phyloP scores from a whole-genome alignment of 306 rosid genomes.

The Medicago ruthenica region DNA sequence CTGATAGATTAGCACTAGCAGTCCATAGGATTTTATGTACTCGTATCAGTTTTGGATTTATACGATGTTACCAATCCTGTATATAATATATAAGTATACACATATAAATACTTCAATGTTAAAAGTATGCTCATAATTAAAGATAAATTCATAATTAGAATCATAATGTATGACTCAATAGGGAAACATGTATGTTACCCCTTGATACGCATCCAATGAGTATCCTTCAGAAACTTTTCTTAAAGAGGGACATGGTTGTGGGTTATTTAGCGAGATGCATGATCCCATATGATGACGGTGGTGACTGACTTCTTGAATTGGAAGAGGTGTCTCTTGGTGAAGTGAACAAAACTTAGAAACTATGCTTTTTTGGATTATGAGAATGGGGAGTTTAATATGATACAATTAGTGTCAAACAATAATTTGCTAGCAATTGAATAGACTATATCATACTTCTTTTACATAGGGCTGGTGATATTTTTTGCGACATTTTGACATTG shows the following conservation, averaged over 20 bases:
- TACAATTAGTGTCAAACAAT: background rate
- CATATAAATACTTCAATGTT: background rate
- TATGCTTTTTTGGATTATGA: background rate
- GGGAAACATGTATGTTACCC: background rate
- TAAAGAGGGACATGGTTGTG: background rate
- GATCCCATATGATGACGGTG: background rate
- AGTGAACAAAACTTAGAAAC: background rate
- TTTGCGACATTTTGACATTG: background rate
- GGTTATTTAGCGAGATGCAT: background rate
- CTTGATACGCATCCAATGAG: background rate
- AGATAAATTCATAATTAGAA: background rate
- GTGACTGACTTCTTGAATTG: background rate
- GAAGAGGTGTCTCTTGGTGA: background rate
- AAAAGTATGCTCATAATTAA: background rate
- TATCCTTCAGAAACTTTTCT: background rate
- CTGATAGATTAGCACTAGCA: conserved; percentile 8
- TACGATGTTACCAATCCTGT: background rate
- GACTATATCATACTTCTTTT: background rate
- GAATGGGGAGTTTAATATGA: background rate
- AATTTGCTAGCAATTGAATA: background rate
- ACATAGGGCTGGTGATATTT: background rate
- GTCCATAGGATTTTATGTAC: background rate
- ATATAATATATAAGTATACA: background rate
- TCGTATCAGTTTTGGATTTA: background rate
- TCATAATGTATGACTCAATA: background rate